Evolutionary conservation across 192 early-diverging fungal genomes (phyloP).

Genomic region (Chytriomyces hyalinus): DNA sequence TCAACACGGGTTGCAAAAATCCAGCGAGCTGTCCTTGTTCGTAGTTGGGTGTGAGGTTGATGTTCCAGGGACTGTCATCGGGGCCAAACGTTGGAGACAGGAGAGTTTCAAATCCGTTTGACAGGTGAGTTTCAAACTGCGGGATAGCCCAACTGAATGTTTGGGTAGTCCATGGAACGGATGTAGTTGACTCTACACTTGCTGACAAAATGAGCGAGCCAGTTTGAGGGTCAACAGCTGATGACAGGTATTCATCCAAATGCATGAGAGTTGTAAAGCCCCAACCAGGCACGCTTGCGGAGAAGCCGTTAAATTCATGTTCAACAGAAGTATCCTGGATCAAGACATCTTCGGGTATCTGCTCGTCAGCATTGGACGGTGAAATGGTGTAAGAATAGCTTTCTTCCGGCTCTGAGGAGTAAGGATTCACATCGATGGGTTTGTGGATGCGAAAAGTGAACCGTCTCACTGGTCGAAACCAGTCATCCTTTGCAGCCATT

Average conservation of each 20-base stretch:
- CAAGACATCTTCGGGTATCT: conserved; percentile 35
- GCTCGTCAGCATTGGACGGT: conserved; percentile 1
- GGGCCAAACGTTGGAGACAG: conserved; percentile 47
- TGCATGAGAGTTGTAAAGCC: conserved; percentile 49
- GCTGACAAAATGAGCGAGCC: conserved; percentile 44
- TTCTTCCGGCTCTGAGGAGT: conserved; percentile 14
- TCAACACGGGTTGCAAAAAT: conserved; percentile 41
- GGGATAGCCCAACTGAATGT: conserved; percentile 43
- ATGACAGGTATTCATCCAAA: conserved; percentile 25
- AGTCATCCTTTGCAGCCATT: conserved; percentile 42
- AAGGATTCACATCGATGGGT: conserved; percentile 3
- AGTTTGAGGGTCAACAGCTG: conserved; percentile 34
- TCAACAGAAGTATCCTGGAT: conserved; percentile 34
- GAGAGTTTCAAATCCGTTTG: conserved; percentile 5
- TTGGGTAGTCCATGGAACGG: conserved; percentile 40
- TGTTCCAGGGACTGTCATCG: conserved; percentile 38
- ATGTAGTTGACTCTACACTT: conserved; percentile 36
- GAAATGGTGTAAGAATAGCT: conserved; percentile 17
- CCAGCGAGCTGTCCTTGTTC: conserved; percentile 32
- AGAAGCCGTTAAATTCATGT: conserved; percentile 45
- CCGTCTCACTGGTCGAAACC: conserved; percentile 42
- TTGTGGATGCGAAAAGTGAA: conserved; percentile 47
- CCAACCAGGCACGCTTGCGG: conserved; percentile 45
- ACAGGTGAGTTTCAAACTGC: conserved; percentile 1
- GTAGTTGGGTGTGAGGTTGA: conserved; percentile 24